Conservation (phyloP, 768 basidiomycete genomes). For the Lentinula sp. region DNA sequence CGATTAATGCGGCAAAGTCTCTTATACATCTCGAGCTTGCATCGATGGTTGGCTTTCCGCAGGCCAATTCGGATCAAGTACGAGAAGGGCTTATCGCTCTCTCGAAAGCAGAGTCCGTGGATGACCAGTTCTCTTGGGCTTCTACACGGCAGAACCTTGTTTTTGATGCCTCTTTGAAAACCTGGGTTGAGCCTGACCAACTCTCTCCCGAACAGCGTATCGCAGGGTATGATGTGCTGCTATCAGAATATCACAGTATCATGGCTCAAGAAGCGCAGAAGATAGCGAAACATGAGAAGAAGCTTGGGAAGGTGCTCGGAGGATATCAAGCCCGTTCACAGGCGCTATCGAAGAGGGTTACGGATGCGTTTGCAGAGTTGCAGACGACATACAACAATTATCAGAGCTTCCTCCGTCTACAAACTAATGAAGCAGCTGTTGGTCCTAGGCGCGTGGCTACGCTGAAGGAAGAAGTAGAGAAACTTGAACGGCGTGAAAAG, state of each 20-base stretch:
- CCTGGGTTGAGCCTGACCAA: conserved; percentile 61
- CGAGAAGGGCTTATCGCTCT: conserved; percentile 68
- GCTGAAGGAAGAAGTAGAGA: conserved; percentile 86
- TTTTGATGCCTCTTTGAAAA: conserved; percentile 47
- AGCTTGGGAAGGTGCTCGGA: conserved; percentile 79
- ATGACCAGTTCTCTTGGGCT: conserved; percentile 70
- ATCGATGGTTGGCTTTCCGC: conserved; percentile 73
- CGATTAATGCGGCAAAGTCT: conserved; percentile 60
- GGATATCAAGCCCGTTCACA: conserved; percentile 81
- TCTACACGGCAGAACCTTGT: conserved; percentile 52
- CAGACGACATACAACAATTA: conserved; percentile 62
- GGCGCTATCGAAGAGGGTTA: conserved; percentile 56
- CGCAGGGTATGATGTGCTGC: conserved; percentile 54
- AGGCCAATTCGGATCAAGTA: conserved; percentile 73
- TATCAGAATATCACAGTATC: conserved; percentile 56
- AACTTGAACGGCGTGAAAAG: conserved; percentile 69
- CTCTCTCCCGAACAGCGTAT: conserved; percentile 58
- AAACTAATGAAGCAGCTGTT: conserved; percentile 62
- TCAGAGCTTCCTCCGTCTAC: conserved; percentile 74
- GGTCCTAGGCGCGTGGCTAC: conserved; percentile 73
- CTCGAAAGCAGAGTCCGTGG: conserved; percentile 52
- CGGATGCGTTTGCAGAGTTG: conserved; percentile 66
- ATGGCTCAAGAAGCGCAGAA: conserved; percentile 81
- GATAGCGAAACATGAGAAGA: conserved; percentile 85
- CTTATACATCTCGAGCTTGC: conserved; percentile 81